A percentile compares a stretch with the other conserved stretches of the same genome.
phyloP scores from a whole-genome alignment of 2,329 filamentous ascomycete genomes.

The Penicillium sp. region DNA sequence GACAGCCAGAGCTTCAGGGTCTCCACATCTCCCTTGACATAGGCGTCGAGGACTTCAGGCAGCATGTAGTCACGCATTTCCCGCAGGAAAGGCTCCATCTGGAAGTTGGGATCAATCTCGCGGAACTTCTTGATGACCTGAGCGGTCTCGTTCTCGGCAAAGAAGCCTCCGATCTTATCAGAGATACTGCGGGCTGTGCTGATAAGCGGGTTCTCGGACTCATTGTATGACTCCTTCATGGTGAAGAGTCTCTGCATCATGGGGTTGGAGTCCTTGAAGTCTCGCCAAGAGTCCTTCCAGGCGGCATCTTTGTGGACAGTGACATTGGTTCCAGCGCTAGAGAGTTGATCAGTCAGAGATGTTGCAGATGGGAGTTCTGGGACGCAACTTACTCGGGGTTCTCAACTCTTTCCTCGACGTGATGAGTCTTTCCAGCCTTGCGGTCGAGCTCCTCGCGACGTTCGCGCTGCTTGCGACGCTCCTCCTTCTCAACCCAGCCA shows the following conservation, averaged over 20 bases:
- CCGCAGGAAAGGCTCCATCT: conserved; percentile 89
- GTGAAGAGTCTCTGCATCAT: conserved; percentile 85
- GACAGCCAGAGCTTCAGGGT: conserved; percentile 94
- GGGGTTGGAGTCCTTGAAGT: conserved; percentile 88
- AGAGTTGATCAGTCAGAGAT: conserved; percentile 33
- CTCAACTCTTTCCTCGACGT: conserved; percentile 69
- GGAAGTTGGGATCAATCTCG: conserved; percentile 91
- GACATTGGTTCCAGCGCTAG: conserved; percentile 87
- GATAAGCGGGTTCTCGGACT: conserved; percentile 95
- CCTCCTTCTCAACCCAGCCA: conserved; percentile 95
- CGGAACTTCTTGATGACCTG: conserved; percentile 98
- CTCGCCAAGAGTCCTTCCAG: conserved; percentile 98
- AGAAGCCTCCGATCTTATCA: conserved; percentile 90
- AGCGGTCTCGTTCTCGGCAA: conserved; percentile 97
- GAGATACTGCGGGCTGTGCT: conserved; percentile 91
- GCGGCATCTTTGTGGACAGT: conserved; percentile 95
- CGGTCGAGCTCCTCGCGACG: conserved; percentile 66
- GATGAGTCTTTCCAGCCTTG: conserved; percentile 51
- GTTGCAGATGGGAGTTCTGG: conserved; percentile 13
- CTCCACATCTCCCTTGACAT: conserved; percentile 92
- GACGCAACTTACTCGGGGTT: conserved; percentile 74
- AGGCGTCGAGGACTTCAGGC: conserved; percentile 94
- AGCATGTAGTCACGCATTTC: conserved; percentile 98
- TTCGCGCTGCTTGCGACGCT: conserved; percentile 79
- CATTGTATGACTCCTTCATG: conserved; percentile 85